phyloP scores from a whole-genome alignment of 1,139 yeast species.

The Geotrichum cucujoidarum region DNA sequence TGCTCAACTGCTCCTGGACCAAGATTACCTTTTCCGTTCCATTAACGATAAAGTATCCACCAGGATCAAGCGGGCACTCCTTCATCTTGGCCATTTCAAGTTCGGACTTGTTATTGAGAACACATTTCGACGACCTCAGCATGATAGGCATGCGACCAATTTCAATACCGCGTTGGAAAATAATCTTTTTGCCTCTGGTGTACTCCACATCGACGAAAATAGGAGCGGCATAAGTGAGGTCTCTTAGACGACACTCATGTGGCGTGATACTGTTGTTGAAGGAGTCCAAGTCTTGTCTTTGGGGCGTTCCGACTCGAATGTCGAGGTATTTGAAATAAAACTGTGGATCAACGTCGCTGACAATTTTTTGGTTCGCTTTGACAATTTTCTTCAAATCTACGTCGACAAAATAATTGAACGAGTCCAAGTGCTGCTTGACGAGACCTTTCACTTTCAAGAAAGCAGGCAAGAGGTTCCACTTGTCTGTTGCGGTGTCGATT shows the following conservation, averaged over 20 bases:
- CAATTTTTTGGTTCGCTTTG: constrained; percentile 78
- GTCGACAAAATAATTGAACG: constrained; percentile 93
- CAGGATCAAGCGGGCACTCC: constrained; percentile 98
- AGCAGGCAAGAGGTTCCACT: constrained; percentile 95
- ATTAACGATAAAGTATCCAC: constrained; percentile 95
- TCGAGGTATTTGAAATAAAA: constrained; percentile 88
- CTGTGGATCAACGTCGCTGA: constrained; percentile 96
- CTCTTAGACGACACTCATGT: constrained; percentile 94
- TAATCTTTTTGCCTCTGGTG: constrained; percentile 88
- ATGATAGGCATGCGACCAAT: constrained; percentile 98
- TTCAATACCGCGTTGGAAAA: constrained; percentile 83
- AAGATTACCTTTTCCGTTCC: constrained; percentile 97
- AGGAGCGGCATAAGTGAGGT: constrained; percentile 92
- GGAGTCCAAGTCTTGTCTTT: constrained; percentile 48
- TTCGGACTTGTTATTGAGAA: constrained; percentile 72
- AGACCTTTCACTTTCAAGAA: constrained; percentile 91
- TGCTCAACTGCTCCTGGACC: constrained; percentile 93
- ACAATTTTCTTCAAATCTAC: constrained; percentile 88
- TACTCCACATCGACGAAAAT: constrained; percentile 95
- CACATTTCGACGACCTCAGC: constrained; percentile 90
- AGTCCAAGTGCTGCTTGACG: constrained; percentile 94
- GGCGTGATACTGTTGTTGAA: constrained; percentile 57
- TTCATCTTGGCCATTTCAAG: constrained; percentile 78
- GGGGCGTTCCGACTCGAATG: constrained; percentile 66
- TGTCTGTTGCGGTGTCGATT: constrained; percentile 81